phyloP scores from a whole-genome alignment of 805 yeast species.

The Candida awuae region DNA sequence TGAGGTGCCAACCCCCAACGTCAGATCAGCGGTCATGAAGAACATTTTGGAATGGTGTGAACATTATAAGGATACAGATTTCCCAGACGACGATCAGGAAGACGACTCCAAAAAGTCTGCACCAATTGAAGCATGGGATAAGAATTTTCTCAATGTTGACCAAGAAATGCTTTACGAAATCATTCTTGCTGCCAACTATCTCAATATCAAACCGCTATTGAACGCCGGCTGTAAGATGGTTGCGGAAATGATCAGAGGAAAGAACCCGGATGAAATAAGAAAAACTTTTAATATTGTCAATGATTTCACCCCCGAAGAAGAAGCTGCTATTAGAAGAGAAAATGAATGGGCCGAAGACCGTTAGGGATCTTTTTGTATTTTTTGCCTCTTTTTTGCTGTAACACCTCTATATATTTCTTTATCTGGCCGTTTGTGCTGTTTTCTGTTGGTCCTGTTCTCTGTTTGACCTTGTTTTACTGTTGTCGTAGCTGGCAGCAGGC shows the following conservation, averaged over 20 bases:
- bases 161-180: conserved; percentile 83
- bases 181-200: conserved; percentile 71
- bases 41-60: conserved; percentile 96
- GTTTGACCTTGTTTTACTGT: too few species aligned
- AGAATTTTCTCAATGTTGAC: conserved; percentile 86
- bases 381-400: background rate
- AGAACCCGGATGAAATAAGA: conserved; percentile 73
- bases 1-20: conserved; percentile 86
- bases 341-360: conserved; percentile 91
- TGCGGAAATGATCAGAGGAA: conserved; percentile 77
- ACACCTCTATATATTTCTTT: too few species aligned
- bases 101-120: conserved; percentile 82
- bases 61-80: conserved; percentile 75
- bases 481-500: too few species aligned
- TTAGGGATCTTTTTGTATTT: too few species aligned
- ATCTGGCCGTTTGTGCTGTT: too few species aligned
- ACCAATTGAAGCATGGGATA: conserved; percentile 94
- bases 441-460: too few species aligned
- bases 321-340: conserved; percentile 79
- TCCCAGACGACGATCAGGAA: conserved; percentile 72
- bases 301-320: conserved; percentile 82
- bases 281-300: conserved; percentile 73
- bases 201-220: conserved; percentile 65
- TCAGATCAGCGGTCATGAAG: conserved; percentile 75
- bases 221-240: conserved; percentile 77